Evolutionary conservation across 768 basidiomycete genomes (phyloP), one percentile per base, ranked within the genome.

Genomic region (Auriscalpium vulgare): DNA sequence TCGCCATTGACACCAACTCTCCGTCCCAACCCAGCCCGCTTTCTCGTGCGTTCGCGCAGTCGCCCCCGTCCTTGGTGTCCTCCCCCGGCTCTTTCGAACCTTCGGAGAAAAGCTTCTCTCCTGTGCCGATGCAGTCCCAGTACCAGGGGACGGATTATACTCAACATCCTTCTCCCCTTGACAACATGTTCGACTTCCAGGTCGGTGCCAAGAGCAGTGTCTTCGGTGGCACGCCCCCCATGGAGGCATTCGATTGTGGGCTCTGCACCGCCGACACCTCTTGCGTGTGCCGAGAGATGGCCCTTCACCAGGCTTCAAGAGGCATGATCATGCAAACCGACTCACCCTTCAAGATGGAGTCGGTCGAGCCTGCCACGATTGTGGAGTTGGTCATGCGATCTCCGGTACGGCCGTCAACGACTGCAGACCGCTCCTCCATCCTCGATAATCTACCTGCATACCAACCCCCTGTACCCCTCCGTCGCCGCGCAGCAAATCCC

Each of bases 381-480:
- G 29, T 29, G 53, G 55, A 63, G 29, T 49, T 45, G 35, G 43
- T 36, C 34, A 43, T 59, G 19, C 37, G 46, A 19, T 43, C 61
- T 10, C 60, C 60, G 46, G 38, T 62, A 13, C 56, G 58, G 35
- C 37, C 43, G 38, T 45, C 60, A 14, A 48, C 64, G 29, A 40
- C 64, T 21, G 40, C 58, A 19, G 55, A 59, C 54, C 52, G 62
- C 21, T 47, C 63, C n/a, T 89, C 84, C 51, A 85, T 88, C 54
- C 76, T 90, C 43, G 87, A 90, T 56, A 83, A 87, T 61, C 77
- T 89, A 1, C 87, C 90, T 38, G 78, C 83, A 10, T 92, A 87
- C 67, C 87, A 92, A 63, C 83, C 90, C 0, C 80, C 92, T 2
- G 83, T 95, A 29, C 90, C 91, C 36, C 80, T 95, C 38, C 86